Evolutionary conservation across 768 basidiomycete species (phyloP), one percentile per base, ranked within the genome.

Genomic region (Sporobolomyces pararoseus): DNA sequence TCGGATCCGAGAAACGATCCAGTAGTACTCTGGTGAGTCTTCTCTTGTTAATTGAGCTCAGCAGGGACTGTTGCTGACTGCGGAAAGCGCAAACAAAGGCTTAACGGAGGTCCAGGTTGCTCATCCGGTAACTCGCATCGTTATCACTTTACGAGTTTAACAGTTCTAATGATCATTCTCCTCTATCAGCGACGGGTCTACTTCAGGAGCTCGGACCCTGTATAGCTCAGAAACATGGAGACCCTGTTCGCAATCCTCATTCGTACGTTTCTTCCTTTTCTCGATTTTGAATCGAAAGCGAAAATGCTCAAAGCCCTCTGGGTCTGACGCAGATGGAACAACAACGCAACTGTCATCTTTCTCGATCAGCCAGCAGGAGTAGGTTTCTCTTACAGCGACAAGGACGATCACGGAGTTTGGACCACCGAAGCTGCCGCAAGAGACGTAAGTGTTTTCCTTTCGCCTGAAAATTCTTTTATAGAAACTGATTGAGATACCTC

Each of bases 181-280:
- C n/a, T n/a, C n/a, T n/a, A n/a, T n/a, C n/a, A n/a, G n/a, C n/a
- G n/a, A n/a, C n/a, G n/a, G 75, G 75, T 0, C 46, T 76, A 16
- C 42, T 76, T 16, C 69, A 70, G 34, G 75, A 76, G 46, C 63
- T 73, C 0, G 75, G 75, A 0, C 75, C 75, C 0, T 76, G 75
- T 25, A 32, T n/a, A 13, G 37, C 39, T 3, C 61, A 68, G 44
- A 37, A 64, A 19, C 13, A 66, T n/a, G 70, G 68, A 17, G 63
- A 66, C 17, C 68, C 74, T 0, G 39, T 49, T 2, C 35, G 32
- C 27, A 76, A 76, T 54, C 73, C 73, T 2, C 58, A 73, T 60
- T 67, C 69, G 63, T 70, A 9, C 39, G 68, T 44, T 53, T 31
- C 54, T 58, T 3, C 55, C 52, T 52, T 21, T 10, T 23, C 37